Evolutionary conservation across 805 yeast genomes (phyloP).

Genomic region (Dipodascus albidus): DNA sequence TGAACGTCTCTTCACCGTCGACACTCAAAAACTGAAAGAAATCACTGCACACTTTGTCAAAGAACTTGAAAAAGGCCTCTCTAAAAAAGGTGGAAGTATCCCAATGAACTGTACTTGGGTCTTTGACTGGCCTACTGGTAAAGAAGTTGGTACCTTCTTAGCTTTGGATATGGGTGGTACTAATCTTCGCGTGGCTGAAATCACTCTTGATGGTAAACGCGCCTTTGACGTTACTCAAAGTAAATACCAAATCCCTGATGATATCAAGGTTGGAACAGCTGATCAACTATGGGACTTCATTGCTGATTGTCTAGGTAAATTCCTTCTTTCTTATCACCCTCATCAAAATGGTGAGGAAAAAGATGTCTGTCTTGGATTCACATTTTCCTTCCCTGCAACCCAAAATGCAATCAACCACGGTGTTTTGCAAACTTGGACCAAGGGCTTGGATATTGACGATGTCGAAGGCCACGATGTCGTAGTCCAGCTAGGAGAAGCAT

Average conservation of each 20-base stretch:
- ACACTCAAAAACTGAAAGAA: conserved; percentile 45
- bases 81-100: conserved; percentile 26
- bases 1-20: conserved; percentile 52
- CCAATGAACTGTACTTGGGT: conserved; percentile 99
- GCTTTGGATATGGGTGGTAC: conserved; percentile 98
- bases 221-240: conserved; percentile 80
- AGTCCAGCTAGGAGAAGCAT: conserved; percentile 74
- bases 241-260: conserved; percentile 68
- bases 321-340: conserved; percentile 53
- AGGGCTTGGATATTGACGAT: conserved; percentile 87
- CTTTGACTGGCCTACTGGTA: conserved; percentile 83
- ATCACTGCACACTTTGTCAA: conserved; percentile 65
- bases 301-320: conserved; percentile 66
- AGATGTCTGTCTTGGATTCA: conserved; percentile 76
- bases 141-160: conserved; percentile 78
- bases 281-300: conserved; percentile 79
- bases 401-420: conserved; percentile 81
- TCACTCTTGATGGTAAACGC: conserved; percentile 70
- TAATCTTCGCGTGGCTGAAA: conserved; percentile 84
- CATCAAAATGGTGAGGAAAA: conserved; percentile 24
- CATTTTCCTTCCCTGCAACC: conserved; percentile 73
- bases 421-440: conserved; percentile 89
- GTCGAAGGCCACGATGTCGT: conserved; percentile 94
- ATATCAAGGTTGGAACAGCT: conserved; percentile 63
- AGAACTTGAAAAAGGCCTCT: conserved; percentile 76